Conservation (phyloP, 2,329 filamentous ascomycete species). For the Rhynchosporium graminicola region DNA sequence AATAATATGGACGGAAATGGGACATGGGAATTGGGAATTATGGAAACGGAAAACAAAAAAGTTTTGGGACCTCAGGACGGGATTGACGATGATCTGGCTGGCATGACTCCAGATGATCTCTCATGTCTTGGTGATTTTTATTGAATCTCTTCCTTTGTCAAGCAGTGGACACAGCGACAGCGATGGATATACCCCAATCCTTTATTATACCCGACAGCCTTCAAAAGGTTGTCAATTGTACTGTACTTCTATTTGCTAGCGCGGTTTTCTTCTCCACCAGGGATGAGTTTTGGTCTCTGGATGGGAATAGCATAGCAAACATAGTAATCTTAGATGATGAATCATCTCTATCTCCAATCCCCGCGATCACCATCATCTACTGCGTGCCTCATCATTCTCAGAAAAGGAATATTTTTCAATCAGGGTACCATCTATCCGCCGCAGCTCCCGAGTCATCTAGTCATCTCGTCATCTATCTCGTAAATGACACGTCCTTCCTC, state of each 20-base stretch:
- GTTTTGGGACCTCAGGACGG: conserved; percentile 36
- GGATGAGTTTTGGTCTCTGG: conserved; percentile 14
- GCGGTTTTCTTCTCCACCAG: background rate
- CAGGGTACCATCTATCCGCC: background rate
- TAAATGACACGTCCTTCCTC: background rate
- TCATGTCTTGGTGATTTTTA: conserved; percentile 34
- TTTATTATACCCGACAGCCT: conserved; percentile 29
- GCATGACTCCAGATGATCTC: conserved; percentile 33
- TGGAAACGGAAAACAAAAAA: conserved; percentile 24
- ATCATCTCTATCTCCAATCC: background rate
- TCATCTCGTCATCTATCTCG: background rate
- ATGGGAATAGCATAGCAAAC: conserved; percentile 7
- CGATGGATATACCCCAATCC: conserved; percentile 34
- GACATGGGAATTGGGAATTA: conserved; percentile 3
- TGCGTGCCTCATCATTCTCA: background rate
- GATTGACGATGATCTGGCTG: conserved; percentile 29
- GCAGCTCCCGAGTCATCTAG: background rate
- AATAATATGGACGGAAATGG: background rate
- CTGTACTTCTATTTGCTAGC: conserved; percentile 7
- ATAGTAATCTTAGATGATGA: conserved; percentile 3
- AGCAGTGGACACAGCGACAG: conserved; percentile 28
- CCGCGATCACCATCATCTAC: background rate
- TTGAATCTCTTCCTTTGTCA: conserved; percentile 30
- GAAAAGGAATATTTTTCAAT: background rate
- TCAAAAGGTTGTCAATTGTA: conserved; percentile 15